Evolutionary conservation across 2,329 filamentous ascomycete genomes (phyloP).

Genomic region (Calonectria multiphialidica): DNA sequence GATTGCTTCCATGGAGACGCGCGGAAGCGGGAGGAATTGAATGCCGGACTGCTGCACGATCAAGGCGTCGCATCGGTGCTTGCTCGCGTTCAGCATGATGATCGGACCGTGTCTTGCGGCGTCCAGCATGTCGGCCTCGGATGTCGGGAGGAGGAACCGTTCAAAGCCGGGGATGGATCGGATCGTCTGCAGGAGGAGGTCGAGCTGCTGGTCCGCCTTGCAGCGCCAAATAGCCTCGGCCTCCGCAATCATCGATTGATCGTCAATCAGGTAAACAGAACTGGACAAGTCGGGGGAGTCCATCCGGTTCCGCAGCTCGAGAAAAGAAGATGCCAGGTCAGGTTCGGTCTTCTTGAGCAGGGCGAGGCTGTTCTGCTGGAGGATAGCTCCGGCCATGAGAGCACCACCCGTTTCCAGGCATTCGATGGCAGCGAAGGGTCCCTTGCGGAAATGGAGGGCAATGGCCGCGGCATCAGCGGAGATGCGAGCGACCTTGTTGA

Average conservation of each 20-base stretch:
- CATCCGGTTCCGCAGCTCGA: not conserved
- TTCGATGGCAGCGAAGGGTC: not conserved
- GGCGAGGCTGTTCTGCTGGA: not conserved
- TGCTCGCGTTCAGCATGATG: constrained; percentile 1
- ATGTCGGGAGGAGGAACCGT: not conserved
- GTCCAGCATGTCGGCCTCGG: not conserved
- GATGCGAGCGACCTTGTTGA: not conserved
- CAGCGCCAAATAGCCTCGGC: not conserved
- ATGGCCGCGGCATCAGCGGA: constrained; percentile 8
- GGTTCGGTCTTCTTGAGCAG: not conserved
- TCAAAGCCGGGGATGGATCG: not conserved
- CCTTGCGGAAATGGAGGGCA: not conserved
- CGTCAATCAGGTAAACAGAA: not conserved
- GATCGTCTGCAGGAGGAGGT: not conserved
- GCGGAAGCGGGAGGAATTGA: not conserved
- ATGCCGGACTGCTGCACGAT: not conserved
- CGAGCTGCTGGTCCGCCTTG: not conserved
- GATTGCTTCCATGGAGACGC: not conserved
- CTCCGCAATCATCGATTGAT: not conserved
- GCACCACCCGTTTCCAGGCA: not conserved
- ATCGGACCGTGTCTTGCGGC: not conserved
- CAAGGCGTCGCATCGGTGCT: constrained; percentile 3
- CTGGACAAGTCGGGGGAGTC: not conserved
- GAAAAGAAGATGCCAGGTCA: not conserved
- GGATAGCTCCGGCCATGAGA: not conserved